Conservation (phyloP, 768 basidiomycete genomes). For the Amyloporia xantha region DNA sequence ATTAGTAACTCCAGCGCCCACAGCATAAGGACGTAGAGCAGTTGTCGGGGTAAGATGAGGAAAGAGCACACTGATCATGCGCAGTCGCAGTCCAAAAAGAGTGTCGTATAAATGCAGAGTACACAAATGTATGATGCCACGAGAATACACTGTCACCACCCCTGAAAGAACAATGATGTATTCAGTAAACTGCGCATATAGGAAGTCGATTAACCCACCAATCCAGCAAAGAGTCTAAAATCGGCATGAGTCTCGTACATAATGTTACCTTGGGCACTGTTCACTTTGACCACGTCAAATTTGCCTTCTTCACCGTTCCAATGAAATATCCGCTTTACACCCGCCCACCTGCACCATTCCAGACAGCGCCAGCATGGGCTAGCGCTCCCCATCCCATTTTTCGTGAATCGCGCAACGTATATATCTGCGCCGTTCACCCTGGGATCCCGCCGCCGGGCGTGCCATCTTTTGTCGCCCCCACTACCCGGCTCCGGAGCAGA, state of each 20-base stretch:
- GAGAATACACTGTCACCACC: slow-evolving; percentile 10
- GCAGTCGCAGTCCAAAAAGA: neutral
- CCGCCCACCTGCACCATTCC: slow-evolving; percentile 52
- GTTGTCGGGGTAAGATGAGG: too few species aligned
- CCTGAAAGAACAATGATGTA: slow-evolving; percentile 9
- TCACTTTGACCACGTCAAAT: slow-evolving; percentile 42
- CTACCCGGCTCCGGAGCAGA: neutral
- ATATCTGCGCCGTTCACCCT: slow-evolving; percentile 47
- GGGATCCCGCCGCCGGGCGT: slow-evolving; percentile 31
- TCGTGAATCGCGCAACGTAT: slow-evolving; percentile 46
- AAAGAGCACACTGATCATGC: too few species aligned
- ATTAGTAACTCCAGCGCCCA: slow-evolving; percentile 22
- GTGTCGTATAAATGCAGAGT: neutral
- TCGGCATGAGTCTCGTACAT: slow-evolving; percentile 43
- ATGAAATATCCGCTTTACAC: slow-evolving; percentile 50
- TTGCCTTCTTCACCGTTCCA: slow-evolving; percentile 34
- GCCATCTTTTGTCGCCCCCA: slow-evolving; percentile 25
- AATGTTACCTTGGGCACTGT: slow-evolving; percentile 22
- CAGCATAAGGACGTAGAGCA: slow-evolving; percentile 15
- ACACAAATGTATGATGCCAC: neutral
- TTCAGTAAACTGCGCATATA: too few species aligned
- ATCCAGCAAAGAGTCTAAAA: slow-evolving; percentile 33
- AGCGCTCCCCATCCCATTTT: slow-evolving; percentile 42
- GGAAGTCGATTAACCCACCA: slow-evolving; percentile 27
- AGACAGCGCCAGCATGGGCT: slow-evolving; percentile 52